Evolutionary conservation across 2,329 filamentous ascomycete species (phyloP).

Genomic region (Hyphodiscus sp.): DNA sequence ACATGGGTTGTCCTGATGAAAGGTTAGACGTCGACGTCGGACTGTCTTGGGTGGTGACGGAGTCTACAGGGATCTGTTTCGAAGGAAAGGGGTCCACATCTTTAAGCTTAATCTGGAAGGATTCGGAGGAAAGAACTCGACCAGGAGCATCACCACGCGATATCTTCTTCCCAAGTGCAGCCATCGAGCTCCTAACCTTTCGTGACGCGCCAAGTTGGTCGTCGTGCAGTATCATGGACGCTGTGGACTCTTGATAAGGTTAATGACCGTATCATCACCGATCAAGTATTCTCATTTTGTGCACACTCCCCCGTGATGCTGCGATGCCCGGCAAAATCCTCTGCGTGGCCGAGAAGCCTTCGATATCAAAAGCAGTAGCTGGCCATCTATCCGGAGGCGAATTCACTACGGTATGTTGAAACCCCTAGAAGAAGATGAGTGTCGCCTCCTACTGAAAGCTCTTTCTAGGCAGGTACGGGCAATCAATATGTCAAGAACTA

Average conservation of each 20-base stretch:
- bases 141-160: conserved; percentile 5
- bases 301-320: not conserved
- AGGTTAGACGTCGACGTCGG: not conserved
- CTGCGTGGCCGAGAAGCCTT: conserved; percentile 83
- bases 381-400: conserved; percentile 77
- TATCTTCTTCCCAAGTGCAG: not conserved
- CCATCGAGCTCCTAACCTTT: not conserved
- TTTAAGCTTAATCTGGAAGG: conserved; percentile 7
- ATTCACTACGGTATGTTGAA: conserved; percentile 56
- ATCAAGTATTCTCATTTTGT: not conserved
- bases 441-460: conserved; percentile 3
- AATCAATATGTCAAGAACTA: conserved; percentile 86
- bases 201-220: conserved; percentile 5
- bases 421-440: not conserved
- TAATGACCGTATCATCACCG: not conserved
- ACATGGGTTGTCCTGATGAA: not conserved
- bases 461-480: conserved; percentile 20
- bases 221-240: not conserved
- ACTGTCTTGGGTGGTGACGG: not conserved
- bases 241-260: not conserved
- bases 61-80: not conserved
- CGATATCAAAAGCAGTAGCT: conserved; percentile 91
- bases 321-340: conserved; percentile 45
- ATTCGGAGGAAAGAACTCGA: not conserved
- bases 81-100: not conserved